Percentiles rank a stretch among this genome's conserved stretches.
phyloP scores from a whole-genome alignment of 345 rosid genomes.

The Salix purpurea region DNA sequence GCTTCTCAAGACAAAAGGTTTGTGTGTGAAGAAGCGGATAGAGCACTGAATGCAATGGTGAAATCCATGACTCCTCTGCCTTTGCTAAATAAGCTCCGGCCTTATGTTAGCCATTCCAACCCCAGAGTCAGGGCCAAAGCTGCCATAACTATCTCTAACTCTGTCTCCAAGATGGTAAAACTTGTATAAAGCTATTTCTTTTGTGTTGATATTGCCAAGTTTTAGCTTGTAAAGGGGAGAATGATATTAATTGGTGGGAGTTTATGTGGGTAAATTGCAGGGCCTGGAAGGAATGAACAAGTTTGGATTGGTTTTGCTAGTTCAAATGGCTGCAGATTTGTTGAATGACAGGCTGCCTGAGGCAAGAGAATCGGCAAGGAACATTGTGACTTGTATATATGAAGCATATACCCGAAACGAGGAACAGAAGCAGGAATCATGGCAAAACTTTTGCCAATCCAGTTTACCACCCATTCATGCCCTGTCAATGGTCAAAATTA shows the following conservation, averaged over 20 bases:
- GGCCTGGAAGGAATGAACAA: conserved; percentile 55
- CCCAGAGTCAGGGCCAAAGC: conserved; percentile 95
- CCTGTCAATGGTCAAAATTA: conserved; percentile 60
- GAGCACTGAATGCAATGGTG: conserved; percentile 74
- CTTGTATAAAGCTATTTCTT: not conserved
- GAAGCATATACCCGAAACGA: conserved; percentile 38
- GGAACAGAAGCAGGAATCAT: conserved; percentile 56
- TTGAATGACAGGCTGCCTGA: conserved; percentile 79
- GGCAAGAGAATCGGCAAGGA: conserved; percentile 86
- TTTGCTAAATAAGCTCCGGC: conserved; percentile 73
- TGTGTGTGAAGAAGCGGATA: conserved; percentile 95
- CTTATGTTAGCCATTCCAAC: conserved; percentile 73
- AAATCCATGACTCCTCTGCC: conserved; percentile 56
- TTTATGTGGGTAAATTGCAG: conserved; percentile 27
- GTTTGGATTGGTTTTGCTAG: conserved; percentile 49
- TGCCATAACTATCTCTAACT: conserved; percentile 71
- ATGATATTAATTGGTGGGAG: not conserved
- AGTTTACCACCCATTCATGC: conserved; percentile 53
- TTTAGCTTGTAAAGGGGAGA: not conserved
- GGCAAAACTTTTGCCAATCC: conserved; percentile 75
- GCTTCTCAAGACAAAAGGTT: conserved; percentile 93
- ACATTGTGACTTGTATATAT: conserved; percentile 40
- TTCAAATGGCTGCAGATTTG: conserved; percentile 55
- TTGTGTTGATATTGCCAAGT: not conserved
- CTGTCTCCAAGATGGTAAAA: conserved; percentile 77